Percentiles rank a stretch among this genome's conserved stretches.
phyloP scores from a whole-genome alignment of 352 stramenopile genomes.

The Phytophthora cryptogea region DNA sequence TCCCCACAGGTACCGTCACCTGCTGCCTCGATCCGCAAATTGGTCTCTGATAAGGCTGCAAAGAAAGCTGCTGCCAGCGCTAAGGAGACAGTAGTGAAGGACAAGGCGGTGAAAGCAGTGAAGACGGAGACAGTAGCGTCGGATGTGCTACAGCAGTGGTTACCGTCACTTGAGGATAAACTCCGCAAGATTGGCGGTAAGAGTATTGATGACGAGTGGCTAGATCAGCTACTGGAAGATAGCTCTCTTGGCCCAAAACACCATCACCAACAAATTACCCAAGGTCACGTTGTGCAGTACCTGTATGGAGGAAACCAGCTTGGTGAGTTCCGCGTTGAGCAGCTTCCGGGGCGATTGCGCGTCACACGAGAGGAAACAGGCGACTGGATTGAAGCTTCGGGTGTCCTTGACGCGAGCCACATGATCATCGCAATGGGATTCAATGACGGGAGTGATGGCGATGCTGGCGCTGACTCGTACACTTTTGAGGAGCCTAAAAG shows the following conservation, averaged over 20 bases:
- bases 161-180: conserved; percentile 54
- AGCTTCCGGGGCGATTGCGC: conserved; percentile 54
- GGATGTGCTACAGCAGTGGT: conserved; percentile 49
- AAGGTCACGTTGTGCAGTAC: conserved; percentile 33
- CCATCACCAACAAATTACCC: conserved; percentile 12
- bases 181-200: conserved; percentile 34
- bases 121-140: conserved; percentile 15
- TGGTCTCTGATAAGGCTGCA: conserved; percentile 3
- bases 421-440: conserved; percentile 46
- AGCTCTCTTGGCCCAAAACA: conserved; percentile 1
- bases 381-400: conserved; percentile 71
- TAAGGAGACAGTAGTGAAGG: conserved; percentile 4
- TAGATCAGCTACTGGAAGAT: conserved; percentile 34
- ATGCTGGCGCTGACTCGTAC: conserved; percentile 32
- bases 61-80: conserved; percentile 16
- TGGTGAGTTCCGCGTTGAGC: conserved; percentile 71
- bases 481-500: conserved; percentile 31
- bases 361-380: conserved; percentile 66
- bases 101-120: conserved; percentile 13
- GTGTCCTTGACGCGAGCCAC: conserved; percentile 48
- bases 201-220: conserved; percentile 24
- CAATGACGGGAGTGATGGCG: conserved; percentile 23
- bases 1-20: conserved; percentile 17
- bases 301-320: conserved; percentile 62
- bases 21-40: conserved; percentile 17